Evolutionary conservation across 208 protist species (phyloP).

Genomic region (Jaenimonas drosophilae): DNA sequence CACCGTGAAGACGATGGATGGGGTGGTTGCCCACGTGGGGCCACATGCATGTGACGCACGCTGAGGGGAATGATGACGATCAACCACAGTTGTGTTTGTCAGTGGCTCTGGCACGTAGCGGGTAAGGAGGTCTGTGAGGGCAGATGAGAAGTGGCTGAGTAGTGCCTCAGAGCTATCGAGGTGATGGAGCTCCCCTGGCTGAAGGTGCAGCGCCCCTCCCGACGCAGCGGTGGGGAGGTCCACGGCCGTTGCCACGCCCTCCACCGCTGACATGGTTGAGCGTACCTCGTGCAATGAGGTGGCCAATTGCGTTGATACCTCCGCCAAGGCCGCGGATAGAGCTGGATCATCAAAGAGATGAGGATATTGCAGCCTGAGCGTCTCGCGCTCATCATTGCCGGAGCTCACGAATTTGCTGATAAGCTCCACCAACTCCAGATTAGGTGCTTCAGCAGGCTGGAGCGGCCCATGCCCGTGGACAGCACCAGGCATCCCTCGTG

Average conservation of each 20-base stretch:
- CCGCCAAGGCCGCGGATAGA: conserved; percentile 26
- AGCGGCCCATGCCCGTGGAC: no score
- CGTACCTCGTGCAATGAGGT: conserved; percentile 17
- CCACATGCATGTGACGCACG: no score
- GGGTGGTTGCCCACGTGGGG: conserved; percentile 25
- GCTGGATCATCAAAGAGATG: conserved; percentile 11
- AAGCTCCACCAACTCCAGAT: no score
- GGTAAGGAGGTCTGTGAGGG: no score
- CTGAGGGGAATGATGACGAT: no score
- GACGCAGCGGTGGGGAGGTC: conserved; percentile 17
- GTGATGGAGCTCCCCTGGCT: conserved; percentile 18
- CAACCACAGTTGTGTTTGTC: no score
- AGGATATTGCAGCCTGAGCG: not conserved
- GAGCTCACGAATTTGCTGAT: no score
- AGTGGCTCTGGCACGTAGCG: no score
- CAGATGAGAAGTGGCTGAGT: no score
- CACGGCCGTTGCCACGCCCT: conserved; percentile 23
- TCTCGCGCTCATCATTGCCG: not conserved
- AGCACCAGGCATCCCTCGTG: no score
- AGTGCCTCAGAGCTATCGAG: no score
- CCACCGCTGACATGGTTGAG: conserved; percentile 27
- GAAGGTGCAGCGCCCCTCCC: conserved; percentile 13
- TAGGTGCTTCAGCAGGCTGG: no score
- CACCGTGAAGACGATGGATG: conserved; percentile 34
- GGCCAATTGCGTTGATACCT: conserved; percentile 17